These are phyloP conservation scores for Saccharomycopsis schoenii DNA, from an alignment of 805 yeast species.

Conservation along the genomic window DNA sequence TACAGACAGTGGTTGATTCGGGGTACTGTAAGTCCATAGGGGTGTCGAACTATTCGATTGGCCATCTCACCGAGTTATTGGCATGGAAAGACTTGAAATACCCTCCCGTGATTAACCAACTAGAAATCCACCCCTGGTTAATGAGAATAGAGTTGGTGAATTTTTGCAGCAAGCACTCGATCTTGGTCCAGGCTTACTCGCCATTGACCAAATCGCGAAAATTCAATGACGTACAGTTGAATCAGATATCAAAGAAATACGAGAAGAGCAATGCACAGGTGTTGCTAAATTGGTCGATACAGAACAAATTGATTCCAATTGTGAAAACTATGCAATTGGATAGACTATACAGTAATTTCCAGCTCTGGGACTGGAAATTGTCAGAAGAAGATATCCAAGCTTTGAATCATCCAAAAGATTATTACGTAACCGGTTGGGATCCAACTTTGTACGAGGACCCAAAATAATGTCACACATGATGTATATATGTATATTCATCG, in stretches of 20 bases:
- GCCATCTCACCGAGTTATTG: slow-evolving; percentile 46
- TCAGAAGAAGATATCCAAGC: slow-evolving; percentile 26
- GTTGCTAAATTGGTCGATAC: slow-evolving; percentile 39
- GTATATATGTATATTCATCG: no score
- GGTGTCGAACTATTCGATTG: slow-evolving; percentile 52
- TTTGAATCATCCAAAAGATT: slow-evolving; percentile 28
- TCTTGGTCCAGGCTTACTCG: slow-evolving; percentile 30
- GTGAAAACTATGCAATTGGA: slow-evolving; percentile 21
- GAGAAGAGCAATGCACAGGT: slow-evolving; percentile 35
- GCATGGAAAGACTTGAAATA: slow-evolving; percentile 34
- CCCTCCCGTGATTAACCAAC: slow-evolving; percentile 39
- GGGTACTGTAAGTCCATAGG: slow-evolving; percentile 48
- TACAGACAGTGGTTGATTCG: slow-evolving; percentile 43
- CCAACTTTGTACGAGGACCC: slow-evolving; percentile 16
- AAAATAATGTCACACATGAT: background rate
- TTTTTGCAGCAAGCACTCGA: slow-evolving; percentile 25
- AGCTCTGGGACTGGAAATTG: slow-evolving; percentile 30
- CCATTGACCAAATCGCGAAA: slow-evolving; percentile 31
- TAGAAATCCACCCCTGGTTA: slow-evolving; percentile 43
- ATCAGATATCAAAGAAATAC: slow-evolving; percentile 30
- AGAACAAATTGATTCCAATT: slow-evolving; percentile 30
- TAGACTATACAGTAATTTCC: slow-evolving; percentile 30
- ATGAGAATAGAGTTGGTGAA: slow-evolving; percentile 30
- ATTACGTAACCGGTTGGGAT: slow-evolving; percentile 19
- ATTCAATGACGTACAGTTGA: slow-evolving; percentile 25